phyloP scores from a whole-genome alignment of 805 yeast genomes.

The Candida succiphila region DNA sequence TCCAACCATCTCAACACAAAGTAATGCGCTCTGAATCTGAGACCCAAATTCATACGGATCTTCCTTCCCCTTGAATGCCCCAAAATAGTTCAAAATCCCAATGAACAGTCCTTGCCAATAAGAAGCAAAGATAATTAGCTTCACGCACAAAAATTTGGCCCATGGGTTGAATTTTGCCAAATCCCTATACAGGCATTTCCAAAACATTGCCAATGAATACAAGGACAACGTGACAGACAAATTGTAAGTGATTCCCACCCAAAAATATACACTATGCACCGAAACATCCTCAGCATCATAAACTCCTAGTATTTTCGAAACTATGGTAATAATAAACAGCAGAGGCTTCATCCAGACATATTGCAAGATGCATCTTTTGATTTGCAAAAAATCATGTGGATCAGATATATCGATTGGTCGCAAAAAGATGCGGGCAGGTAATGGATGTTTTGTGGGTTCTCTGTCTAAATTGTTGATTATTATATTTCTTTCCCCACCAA shows the following conservation, averaged over 20 bases:
- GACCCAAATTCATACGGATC: conserved; percentile 21
- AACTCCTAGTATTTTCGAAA: conserved; percentile 35
- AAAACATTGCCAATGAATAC: conserved; percentile 79
- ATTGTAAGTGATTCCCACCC: conserved; percentile 68
- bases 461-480: conserved; percentile 46
- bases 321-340: conserved; percentile 46
- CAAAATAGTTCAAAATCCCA: conserved; percentile 39
- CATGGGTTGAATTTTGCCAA: conserved; percentile 75
- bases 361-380: conserved; percentile 83
- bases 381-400: conserved; percentile 63
- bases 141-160: conserved; percentile 89
- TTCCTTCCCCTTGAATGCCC: conserved; percentile 27
- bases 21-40: conserved; percentile 61
- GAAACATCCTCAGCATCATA: conserved; percentile 44
- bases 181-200: conserved; percentile 82
- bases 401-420: conserved; percentile 73
- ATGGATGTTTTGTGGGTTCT: conserved; percentile 61
- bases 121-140: conserved; percentile 91
- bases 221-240: conserved; percentile 71
- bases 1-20: conserved; percentile 76
- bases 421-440: conserved; percentile 36
- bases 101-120: conserved; percentile 87
- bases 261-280: conserved; percentile 39
- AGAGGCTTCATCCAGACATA: conserved; percentile 93
- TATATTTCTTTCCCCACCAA: conserved; percentile 89